A percentile compares a stretch with the other conserved stretches of the same genome.
These are phyloP conservation scores for Brasenia schreberi DNA, from an alignment of 164 flowering plant genomes.

Conservation along the genomic window DNA sequence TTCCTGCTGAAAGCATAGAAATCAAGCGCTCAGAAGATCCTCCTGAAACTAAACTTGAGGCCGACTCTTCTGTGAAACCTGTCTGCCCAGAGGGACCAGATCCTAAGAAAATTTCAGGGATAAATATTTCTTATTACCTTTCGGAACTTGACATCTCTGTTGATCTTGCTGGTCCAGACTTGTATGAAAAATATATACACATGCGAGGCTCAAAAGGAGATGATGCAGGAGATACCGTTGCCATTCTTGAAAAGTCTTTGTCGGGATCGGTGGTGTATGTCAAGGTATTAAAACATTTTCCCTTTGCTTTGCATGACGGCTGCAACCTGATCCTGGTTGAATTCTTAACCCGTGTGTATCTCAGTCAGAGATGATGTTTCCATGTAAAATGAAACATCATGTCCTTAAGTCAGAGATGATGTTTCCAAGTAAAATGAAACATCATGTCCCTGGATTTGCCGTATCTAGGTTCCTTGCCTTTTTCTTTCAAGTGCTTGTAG, in stretches of 20 bases:
- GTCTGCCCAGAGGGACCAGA: constrained; percentile 17
- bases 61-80: constrained; percentile 14
- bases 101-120: constrained; percentile 12
- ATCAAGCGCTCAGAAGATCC: constrained; percentile 14
- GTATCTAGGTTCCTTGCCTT: too few species aligned
- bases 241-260: neutral
- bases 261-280: neutral
- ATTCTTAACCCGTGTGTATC: too few species aligned
- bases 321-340: too few species aligned
- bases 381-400: too few species aligned
- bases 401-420: too few species aligned
- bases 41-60: constrained; percentile 11
- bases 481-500: too few species aligned
- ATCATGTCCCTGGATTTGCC: too few species aligned
- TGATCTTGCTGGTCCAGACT: constrained; percentile 45
- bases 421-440: too few species aligned
- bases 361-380: too few species aligned
- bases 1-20: constrained; percentile 27
- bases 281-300: neutral
- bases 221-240: constrained; percentile 7
- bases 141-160: constrained; percentile 71
- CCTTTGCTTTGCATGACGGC: too few species aligned
- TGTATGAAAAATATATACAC: constrained; percentile 36
- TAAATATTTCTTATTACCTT: constrained; percentile 32
- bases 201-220: constrained; percentile 18